phyloP scores from a whole-genome alignment of 2,329 filamentous ascomycete genomes.

The Chaetomium sp. region DNA sequence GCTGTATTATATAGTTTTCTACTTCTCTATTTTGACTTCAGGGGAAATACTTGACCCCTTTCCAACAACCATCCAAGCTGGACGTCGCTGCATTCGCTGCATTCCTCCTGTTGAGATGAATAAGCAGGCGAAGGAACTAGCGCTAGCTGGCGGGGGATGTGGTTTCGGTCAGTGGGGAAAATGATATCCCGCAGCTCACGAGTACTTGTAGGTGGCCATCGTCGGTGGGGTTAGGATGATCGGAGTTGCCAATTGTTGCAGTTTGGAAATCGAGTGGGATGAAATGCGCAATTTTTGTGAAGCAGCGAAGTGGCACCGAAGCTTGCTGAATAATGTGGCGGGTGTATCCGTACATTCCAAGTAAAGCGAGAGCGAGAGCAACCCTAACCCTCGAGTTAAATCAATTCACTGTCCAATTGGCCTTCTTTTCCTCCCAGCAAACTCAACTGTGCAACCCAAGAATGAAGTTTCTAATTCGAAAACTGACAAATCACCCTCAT shows the following conservation, averaged over 20 bases:
- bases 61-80: background rate
- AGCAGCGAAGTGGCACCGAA: background rate
- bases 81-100: background rate
- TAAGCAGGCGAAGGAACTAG: too few relatives aligned
- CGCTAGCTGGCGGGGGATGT: background rate
- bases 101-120: background rate
- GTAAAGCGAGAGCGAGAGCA: background rate
- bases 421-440: too few relatives aligned
- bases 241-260: background rate
- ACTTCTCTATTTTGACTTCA: background rate
- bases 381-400: background rate
- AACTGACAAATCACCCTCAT: too few relatives aligned
- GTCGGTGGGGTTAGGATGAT: background rate
- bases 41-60: background rate
- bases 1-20: background rate
- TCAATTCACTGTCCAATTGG: too few relatives aligned
- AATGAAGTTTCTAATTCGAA: background rate
- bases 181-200: background rate
- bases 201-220: background rate
- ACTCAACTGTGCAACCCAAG: too few relatives aligned
- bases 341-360: too few relatives aligned
- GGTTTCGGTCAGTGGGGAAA: background rate
- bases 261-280: background rate
- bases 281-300: background rate
- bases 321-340: background rate